phyloP scores from a whole-genome alignment of 345 rosid genomes.

The Streptanthus diversifolius region DNA sequence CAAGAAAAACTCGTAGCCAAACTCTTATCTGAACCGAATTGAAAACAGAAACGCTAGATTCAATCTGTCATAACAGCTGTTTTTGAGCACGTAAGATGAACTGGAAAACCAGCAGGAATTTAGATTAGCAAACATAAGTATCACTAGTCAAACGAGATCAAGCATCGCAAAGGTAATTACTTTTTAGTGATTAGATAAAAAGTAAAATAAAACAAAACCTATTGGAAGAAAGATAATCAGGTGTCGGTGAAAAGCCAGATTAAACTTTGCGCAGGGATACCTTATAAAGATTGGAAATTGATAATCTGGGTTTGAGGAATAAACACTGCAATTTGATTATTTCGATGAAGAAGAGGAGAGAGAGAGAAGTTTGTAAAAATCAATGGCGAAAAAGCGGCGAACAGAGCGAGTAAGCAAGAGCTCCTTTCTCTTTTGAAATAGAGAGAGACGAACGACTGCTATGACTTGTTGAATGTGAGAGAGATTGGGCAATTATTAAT shows the following conservation, averaged over 20 bases:
- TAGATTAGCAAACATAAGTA: neutral
- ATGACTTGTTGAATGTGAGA: neutral
- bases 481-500: conserved; percentile 21
- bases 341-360: neutral
- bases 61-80: neutral
- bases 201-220: too few species aligned
- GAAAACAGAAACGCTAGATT: neutral
- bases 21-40: neutral
- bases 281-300: neutral
- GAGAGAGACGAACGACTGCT: neutral
- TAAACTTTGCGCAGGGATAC: neutral
- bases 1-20: neutral
- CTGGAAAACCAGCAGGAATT: neutral
- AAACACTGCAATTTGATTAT: neutral
- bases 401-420: conserved; percentile 9
- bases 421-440: conserved; percentile 25
- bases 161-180: too few species aligned
- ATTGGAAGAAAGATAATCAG: neutral
- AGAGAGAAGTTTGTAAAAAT: neutral
- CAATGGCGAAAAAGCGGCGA: neutral
- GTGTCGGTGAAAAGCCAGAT: conserved; percentile 33
- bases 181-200: too few species aligned
- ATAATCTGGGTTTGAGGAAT: neutral
- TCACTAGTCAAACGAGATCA: too few species aligned
- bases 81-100: neutral